phyloP scores from a whole-genome alignment of 2,329 filamentous ascomycete genomes.

The Aspergillus uvarum region DNA sequence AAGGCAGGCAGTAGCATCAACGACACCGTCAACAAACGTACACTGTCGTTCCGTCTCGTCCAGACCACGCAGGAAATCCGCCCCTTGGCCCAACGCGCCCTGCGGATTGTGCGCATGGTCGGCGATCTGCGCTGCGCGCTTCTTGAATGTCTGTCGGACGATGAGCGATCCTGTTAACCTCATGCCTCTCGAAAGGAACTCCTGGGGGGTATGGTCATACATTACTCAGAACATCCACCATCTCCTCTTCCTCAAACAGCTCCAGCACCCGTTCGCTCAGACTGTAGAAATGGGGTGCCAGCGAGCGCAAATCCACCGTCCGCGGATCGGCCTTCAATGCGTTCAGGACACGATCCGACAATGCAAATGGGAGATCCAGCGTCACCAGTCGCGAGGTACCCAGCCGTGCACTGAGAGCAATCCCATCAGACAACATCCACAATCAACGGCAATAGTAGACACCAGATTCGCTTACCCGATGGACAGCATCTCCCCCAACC shows the following conservation, averaged over 20 bases:
- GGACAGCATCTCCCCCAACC: constrained; percentile 87
- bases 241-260: constrained; percentile 84
- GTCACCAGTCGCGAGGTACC: constrained; percentile 64
- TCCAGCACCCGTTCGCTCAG: constrained; percentile 84
- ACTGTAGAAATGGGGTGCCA: constrained; percentile 84
- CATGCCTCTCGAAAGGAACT: too few species aligned
- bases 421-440: constrained; percentile 1
- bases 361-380: constrained; percentile 75
- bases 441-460: not conserved
- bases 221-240: constrained; percentile 66
- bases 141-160: constrained; percentile 68
- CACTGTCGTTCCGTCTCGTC: constrained; percentile 82
- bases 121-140: constrained; percentile 76
- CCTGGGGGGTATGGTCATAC: constrained; percentile 26
- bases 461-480: constrained; percentile 42
- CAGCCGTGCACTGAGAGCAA: constrained; percentile 38
- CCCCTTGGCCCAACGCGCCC: constrained; percentile 63
- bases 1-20: not conserved
- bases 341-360: constrained; percentile 78
- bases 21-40: constrained; percentile 33
- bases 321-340: constrained; percentile 88
- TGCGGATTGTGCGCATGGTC: constrained; percentile 85
- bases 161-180: not conserved
- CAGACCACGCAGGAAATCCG: constrained; percentile 81
- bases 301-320: constrained; percentile 77